phyloP scores from a whole-genome alignment of 495 filamentous ascomycete genomes.

The Cercophora samala region DNA sequence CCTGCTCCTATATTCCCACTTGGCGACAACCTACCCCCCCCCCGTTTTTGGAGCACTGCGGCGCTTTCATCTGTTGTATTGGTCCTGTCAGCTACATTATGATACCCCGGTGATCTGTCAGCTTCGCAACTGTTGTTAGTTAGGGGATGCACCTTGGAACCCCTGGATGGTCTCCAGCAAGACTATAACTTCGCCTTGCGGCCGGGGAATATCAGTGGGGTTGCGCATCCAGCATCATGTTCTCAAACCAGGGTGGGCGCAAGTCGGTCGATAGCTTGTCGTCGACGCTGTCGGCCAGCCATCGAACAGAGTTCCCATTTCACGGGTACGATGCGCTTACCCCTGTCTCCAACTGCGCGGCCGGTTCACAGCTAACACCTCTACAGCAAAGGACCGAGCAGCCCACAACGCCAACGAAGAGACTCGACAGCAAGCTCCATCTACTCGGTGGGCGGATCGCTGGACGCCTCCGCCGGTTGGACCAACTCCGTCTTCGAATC shows the following conservation, averaged over 20 bases:
- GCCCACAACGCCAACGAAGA: slow-evolving; percentile 49
- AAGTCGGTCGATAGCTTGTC: slow-evolving; percentile 69
- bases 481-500: slow-evolving; percentile 65
- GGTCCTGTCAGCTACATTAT: slow-evolving; percentile 16
- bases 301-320: slow-evolving; percentile 57
- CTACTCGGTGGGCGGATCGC: slow-evolving; percentile 68
- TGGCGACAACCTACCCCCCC: background rate
- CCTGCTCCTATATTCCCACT: background rate
- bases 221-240: slow-evolving; percentile 50
- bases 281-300: slow-evolving; percentile 47
- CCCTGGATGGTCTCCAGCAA: slow-evolving; percentile 26
- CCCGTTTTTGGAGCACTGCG: too few relatives aligned
- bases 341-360: slow-evolving; percentile 8
- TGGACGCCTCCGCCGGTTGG: slow-evolving; percentile 61
- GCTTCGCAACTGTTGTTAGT: background rate
- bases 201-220: slow-evolving; percentile 29
- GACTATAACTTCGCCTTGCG: slow-evolving; percentile 19
- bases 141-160: background rate
- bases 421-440: slow-evolving; percentile 87
- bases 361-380: slow-evolving; percentile 21
- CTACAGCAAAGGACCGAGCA: slow-evolving; percentile 29
- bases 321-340: slow-evolving; percentile 38
- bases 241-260: slow-evolving; percentile 57
- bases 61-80: background rate
- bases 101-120: slow-evolving; percentile 34